These are phyloP conservation scores for Harrya chromipes DNA, from an alignment of 768 basidiomycete genomes.

Conservation along the genomic window DNA sequence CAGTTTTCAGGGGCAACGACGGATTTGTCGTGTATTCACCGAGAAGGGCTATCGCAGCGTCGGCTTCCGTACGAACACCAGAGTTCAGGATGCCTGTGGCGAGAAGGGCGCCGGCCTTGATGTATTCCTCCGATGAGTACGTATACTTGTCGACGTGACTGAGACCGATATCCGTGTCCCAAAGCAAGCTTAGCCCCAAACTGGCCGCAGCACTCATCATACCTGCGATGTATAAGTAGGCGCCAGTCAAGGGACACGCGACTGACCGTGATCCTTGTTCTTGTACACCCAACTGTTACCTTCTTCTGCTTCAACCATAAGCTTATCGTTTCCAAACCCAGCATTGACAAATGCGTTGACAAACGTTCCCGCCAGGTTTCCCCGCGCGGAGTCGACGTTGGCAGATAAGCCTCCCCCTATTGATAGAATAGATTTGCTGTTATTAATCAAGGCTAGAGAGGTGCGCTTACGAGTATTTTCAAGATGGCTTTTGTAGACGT, in stretches of 20 bases:
- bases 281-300: constrained; percentile 99
- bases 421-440: neutral
- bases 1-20: constrained; percentile 77
- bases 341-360: constrained; percentile 99
- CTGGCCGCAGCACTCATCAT: constrained; percentile 98
- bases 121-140: constrained; percentile 92
- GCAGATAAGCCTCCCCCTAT: constrained; percentile 64
- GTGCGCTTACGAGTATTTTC: constrained; percentile 75
- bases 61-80: constrained; percentile 87
- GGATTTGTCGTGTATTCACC: constrained; percentile 89
- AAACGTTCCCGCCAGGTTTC: constrained; percentile 93
- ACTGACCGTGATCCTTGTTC: constrained; percentile 94
- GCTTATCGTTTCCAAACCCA: constrained; percentile 97
- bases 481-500: constrained; percentile 95
- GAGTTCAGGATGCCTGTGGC: constrained; percentile 92
- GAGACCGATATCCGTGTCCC: constrained; percentile 95
- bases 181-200: constrained; percentile 86
- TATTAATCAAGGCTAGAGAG: neutral
- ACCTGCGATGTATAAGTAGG: constrained; percentile 40
- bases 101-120: constrained; percentile 95
- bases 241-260: neutral
- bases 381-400: constrained; percentile 89
- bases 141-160: constrained; percentile 97
- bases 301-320: constrained; percentile 96
- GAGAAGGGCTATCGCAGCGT: constrained; percentile 87